Evolutionary conservation across 2,329 filamentous ascomycete genomes (phyloP).

Genomic region (Cercospora nicotianae): DNA sequence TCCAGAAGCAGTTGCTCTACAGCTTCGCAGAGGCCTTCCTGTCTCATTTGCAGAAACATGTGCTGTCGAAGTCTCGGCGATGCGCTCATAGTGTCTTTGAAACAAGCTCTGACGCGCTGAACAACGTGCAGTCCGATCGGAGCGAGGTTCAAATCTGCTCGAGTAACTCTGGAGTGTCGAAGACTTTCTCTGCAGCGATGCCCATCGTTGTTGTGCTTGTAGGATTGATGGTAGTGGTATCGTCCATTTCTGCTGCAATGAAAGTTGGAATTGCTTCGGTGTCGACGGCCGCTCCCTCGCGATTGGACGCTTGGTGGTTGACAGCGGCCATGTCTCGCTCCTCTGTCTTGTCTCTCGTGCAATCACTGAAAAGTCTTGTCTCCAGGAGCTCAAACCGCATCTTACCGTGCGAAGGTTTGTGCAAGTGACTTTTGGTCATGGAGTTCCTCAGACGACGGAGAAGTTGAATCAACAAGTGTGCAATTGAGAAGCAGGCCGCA

Average conservation of each 20-base stretch:
- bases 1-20: neutral
- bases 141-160: conserved; percentile 2
- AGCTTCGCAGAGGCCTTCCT: neutral
- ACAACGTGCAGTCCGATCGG: neutral
- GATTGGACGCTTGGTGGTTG: neutral
- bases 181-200: neutral
- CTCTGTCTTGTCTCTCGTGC: neutral
- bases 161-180: conserved; percentile 2
- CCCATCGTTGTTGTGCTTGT: neutral
- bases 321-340: neutral
- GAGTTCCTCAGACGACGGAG: neutral
- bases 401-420: neutral
- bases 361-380: neutral
- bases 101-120: neutral
- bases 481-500: neutral
- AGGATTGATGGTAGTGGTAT: neutral
- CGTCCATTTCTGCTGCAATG: neutral
- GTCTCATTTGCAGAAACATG: neutral
- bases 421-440: neutral
- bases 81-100: neutral
- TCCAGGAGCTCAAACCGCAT: neutral
- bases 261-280: no score
- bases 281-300: neutral
- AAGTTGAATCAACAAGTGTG: neutral
- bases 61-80: neutral